These are phyloP conservation scores for Coniochaeta sp. DNA, from an alignment of 2,329 filamentous ascomycete species.

Conservation along the genomic window DNA sequence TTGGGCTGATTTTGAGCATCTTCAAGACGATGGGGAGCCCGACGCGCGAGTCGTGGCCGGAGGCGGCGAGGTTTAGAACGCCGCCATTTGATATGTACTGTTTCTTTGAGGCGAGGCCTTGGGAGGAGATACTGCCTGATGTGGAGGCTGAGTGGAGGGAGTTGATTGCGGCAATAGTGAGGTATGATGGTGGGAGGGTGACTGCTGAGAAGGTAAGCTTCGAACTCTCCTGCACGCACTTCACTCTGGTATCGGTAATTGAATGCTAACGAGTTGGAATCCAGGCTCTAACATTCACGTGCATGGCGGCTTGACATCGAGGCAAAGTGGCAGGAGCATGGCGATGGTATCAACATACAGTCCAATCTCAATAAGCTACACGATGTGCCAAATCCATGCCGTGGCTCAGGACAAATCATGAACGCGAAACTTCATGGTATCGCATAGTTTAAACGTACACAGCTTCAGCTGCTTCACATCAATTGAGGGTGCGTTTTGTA, in stretches of 20 bases:
- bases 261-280: not conserved
- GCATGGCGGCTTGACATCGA: not conserved
- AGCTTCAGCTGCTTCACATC: too few species aligned
- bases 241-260: not conserved
- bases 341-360: not conserved
- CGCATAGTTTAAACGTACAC: too few species aligned
- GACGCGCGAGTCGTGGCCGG: constrained; percentile 73
- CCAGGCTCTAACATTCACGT: not conserved
- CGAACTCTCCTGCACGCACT: too few species aligned
- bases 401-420: too few species aligned
- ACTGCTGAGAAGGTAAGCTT: constrained; percentile 51
- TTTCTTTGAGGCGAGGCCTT: constrained; percentile 58
- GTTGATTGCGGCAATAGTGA: constrained; percentile 60
- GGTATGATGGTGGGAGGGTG: constrained; percentile 63
- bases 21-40: constrained; percentile 90
- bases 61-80: constrained; percentile 56
- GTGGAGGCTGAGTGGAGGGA: constrained; percentile 51
- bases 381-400: not conserved
- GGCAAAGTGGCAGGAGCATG: not conserved
- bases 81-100: constrained; percentile 90
- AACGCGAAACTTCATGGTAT: too few species aligned
- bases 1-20: constrained; percentile 84
- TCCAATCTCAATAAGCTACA: too few species aligned
- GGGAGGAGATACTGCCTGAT: constrained; percentile 62
- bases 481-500: too few species aligned